Evolutionary conservation across 1,139 yeast genomes (phyloP), one percentile per base, ranked within the genome.

Genomic region (Citeromyces siamensis): DNA sequence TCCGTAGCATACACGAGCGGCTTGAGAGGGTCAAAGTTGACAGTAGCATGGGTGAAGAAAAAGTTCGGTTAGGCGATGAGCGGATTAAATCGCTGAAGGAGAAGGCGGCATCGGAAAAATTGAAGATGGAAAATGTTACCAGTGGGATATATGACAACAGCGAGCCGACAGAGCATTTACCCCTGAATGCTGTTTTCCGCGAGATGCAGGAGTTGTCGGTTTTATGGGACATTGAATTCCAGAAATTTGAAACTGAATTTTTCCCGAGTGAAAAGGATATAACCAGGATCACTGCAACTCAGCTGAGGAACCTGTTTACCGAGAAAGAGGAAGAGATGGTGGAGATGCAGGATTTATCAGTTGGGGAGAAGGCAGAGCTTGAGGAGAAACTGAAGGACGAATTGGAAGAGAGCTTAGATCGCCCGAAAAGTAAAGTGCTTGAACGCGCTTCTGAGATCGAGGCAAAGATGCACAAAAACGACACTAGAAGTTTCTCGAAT

Each of bases 191-290:
- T 0, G 70, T 82, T 2, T 59, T 85, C 18, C 62, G 94, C 46
- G 70, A 70, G 34, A 65, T 90, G 19, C 96, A 90, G 50, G 88
- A 81, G 42, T 61, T 78, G 36, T 93, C 94, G 4, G 88, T 85
- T 18, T 69, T 64, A 35, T 93, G 98, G 98, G 95, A 90, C 56
- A 53, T 59, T 19, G 95, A 82, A 41, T 86, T 93, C 50, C 68
- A 73, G 34, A 83, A 75, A n/a, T 86, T 90, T 58, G 96, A 84
- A 44, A 69, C 69, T 38, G 67, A 66, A 20, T 90, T 70, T 50
- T 69, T 90, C 42, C 97, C 97, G 0, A 77, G 94, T 12, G 98
- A 93, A 55, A 84, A 81, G 50, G 98, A 93, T 65, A 83, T 93
- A 45, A 80, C 95, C 6, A 68, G 86, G 42, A 82, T 90, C 35